Percentiles rank a stretch among this genome's conserved stretches.
These are phyloP conservation scores for Seiridium cupressi DNA, from an alignment of 2,329 filamentous ascomycete species.

Conservation along the genomic window DNA sequence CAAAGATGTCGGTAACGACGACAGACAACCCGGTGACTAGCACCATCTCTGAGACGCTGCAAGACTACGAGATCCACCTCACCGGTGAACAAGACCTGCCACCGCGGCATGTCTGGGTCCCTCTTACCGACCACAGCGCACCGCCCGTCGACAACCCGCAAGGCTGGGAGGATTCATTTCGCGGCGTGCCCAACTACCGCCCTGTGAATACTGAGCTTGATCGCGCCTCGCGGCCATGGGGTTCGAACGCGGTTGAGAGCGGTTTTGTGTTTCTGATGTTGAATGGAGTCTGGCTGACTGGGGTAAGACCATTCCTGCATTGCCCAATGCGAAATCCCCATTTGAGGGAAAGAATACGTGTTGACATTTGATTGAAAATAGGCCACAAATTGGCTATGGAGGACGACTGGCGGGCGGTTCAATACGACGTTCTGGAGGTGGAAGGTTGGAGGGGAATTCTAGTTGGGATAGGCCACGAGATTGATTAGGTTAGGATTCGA, in stretches of 20 bases:
- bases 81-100: constrained; percentile 13
- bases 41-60: constrained; percentile 16
- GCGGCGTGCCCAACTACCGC: constrained; percentile 25
- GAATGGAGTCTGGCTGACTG: constrained; percentile 22
- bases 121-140: constrained; percentile 16
- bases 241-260: constrained; percentile 19
- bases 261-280: constrained; percentile 25
- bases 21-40: constrained; percentile 20
- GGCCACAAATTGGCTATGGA: constrained; percentile 21
- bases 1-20: constrained; percentile 20
- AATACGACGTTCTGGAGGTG: constrained; percentile 17
- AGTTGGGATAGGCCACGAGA: neutral
- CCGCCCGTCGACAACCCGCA: constrained; percentile 20
- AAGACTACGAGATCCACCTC: constrained; percentile 27
- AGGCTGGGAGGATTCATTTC: constrained; percentile 19
- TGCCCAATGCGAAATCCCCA: too few relatives aligned
- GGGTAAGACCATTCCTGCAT: constrained; percentile 15
- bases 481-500: neutral
- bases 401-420: constrained; percentile 18
- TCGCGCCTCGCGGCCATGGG: constrained; percentile 19
- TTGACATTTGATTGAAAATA: neutral
- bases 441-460: constrained; percentile 24
- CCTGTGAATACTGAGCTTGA: constrained; percentile 24
- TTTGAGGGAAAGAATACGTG: too few relatives aligned
- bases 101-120: constrained; percentile 13